These are phyloP conservation scores for Akanthomyces lecanii DNA, from an alignment of 2,329 filamentous ascomycete species.

Conservation along the genomic window DNA sequence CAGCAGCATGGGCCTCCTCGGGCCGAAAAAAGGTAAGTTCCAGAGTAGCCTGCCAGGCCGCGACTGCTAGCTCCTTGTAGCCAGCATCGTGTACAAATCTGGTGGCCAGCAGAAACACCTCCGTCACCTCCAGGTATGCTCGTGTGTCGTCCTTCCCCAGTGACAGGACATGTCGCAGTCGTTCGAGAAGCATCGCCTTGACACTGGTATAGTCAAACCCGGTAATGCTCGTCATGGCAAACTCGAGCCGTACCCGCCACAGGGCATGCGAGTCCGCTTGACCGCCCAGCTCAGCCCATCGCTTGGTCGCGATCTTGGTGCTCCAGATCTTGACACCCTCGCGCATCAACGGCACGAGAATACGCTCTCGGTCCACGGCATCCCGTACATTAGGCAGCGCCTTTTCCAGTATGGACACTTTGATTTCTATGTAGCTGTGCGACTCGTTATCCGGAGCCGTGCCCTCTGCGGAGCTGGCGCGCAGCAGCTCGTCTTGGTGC, in stretches of 20 bases:
- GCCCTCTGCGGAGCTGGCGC: constrained; percentile 40
- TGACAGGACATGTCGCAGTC: constrained; percentile 31
- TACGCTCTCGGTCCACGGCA: constrained; percentile 47
- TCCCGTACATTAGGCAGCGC: constrained; percentile 57
- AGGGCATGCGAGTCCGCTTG: constrained; percentile 45
- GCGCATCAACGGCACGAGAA: constrained; percentile 66
- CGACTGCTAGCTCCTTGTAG: constrained; percentile 70
- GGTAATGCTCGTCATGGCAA: constrained; percentile 63
- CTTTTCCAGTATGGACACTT: constrained; percentile 73
- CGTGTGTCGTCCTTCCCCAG: neutral
- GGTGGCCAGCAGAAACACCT: constrained; percentile 72
- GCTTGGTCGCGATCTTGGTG: constrained; percentile 51
- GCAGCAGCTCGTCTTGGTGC: constrained; percentile 68
- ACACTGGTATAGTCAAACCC: constrained; percentile 65
- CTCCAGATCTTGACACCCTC: constrained; percentile 76
- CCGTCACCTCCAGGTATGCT: constrained; percentile 41
- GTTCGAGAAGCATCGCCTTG: constrained; percentile 54
- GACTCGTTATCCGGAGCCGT: constrained; percentile 55
- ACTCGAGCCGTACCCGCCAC: constrained; percentile 72
- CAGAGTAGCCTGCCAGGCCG: constrained; percentile 76
- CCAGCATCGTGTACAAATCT: constrained; percentile 71
- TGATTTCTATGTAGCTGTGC: constrained; percentile 71
- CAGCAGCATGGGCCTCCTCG: constrained; percentile 20
- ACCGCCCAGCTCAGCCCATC: constrained; percentile 54
- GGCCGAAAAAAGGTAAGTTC: constrained; percentile 67